Evolutionary conservation across 2,329 filamentous ascomycete genomes (phyloP).

Genomic region (Fusarium vanettenii): DNA sequence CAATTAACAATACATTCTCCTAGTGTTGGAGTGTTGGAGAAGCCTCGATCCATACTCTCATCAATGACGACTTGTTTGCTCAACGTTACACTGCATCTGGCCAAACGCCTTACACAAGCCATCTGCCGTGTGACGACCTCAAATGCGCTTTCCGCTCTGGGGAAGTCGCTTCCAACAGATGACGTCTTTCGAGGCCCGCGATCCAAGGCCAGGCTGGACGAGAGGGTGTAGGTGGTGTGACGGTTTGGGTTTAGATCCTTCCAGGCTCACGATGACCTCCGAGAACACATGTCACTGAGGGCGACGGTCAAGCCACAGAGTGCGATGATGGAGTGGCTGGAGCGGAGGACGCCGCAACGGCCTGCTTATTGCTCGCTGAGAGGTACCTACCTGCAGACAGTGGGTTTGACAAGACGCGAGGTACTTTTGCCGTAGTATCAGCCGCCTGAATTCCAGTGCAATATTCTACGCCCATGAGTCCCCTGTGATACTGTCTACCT

Average conservation of each 20-base stretch:
- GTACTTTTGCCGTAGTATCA: background rate
- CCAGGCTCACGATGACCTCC: constrained; percentile 11
- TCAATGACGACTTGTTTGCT: constrained; percentile 11
- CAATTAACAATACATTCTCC: background rate
- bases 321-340: background rate
- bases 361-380: background rate
- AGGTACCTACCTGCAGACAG: constrained; percentile 11
- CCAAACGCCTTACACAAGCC: background rate
- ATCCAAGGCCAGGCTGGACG: background rate
- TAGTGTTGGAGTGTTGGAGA: background rate
- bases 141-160: background rate
- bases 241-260: constrained; percentile 13
- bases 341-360: constrained; percentile 1
- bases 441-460: background rate
- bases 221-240: constrained; percentile 8
- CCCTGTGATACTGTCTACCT: background rate
- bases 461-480: background rate
- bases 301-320: constrained; percentile 1
- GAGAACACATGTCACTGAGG: background rate
- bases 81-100: constrained; percentile 19
- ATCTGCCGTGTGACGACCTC: constrained; percentile 10
- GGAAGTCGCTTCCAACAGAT: constrained; percentile 4
- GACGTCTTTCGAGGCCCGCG: constrained; percentile 26
- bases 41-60: background rate
- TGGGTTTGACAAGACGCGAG: background rate